phyloP scores from a whole-genome alignment of 345 rosid genomes.

The Corymbia maculata region DNA sequence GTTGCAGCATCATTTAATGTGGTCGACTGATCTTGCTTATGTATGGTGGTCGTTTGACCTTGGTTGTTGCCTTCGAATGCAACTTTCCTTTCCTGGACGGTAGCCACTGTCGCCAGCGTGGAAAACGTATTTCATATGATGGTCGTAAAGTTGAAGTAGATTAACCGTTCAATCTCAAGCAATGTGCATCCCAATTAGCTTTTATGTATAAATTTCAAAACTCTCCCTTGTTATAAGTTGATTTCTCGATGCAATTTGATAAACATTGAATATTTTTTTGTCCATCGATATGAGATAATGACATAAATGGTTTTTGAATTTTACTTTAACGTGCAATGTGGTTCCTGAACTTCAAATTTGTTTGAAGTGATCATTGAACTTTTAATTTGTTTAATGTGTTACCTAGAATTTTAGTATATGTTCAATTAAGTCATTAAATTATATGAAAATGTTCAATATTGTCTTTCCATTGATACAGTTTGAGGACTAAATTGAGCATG shows the following conservation, averaged over 20 bases:
- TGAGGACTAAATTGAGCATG: too few species aligned
- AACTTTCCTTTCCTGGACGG: background rate
- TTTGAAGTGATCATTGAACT: fast-evolving
- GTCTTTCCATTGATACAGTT: fast-evolving
- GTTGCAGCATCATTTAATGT: background rate
- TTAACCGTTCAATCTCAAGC: background rate
- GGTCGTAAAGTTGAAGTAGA: background rate
- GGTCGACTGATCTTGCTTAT: background rate
- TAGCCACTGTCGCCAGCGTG: background rate
- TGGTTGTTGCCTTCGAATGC: background rate
- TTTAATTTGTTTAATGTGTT: too few species aligned
- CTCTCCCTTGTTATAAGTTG: background rate
- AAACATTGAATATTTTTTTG: background rate
- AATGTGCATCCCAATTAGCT: background rate
- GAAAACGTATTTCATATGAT: background rate
- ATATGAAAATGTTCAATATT: background rate
- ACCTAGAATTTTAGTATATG: too few species aligned
- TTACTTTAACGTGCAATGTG: too few species aligned
- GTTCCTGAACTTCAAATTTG: background rate
- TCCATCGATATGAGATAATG: background rate
- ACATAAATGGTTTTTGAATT: too few species aligned
- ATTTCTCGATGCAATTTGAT: background rate
- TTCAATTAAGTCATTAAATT: fast-evolving
- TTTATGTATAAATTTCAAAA: background rate
- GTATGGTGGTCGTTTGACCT: background rate